Percentiles rank a stretch among this genome's conserved stretches.
Conservation (phyloP, 1,284 basidiomycete species). For the Coniferiporia sulphurascens region DNA sequence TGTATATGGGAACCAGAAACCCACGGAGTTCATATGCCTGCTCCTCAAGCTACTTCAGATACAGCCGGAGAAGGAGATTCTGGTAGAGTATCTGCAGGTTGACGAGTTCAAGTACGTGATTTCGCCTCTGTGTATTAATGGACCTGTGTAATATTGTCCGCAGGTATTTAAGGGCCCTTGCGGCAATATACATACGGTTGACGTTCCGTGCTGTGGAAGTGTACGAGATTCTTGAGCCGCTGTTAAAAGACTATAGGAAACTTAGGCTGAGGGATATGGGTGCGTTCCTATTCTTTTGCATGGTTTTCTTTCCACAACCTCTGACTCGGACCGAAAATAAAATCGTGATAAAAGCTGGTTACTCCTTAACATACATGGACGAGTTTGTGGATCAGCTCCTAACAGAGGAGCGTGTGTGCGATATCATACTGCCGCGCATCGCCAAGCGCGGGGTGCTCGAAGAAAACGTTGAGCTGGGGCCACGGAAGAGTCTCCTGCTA, state of each 20-base stretch:
- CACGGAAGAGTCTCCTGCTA: constrained; percentile 74
- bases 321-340: background rate
- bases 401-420: constrained; percentile 89
- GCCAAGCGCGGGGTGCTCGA: constrained; percentile 85
- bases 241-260: constrained; percentile 93
- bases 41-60: constrained; percentile 94
- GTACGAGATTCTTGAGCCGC: constrained; percentile 89
- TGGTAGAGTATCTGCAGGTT: constrained; percentile 90
- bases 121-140: background rate
- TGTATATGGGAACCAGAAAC: constrained; percentile 88
- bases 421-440: constrained; percentile 91
- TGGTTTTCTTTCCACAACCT: constrained; percentile 5
- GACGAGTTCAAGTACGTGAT: constrained; percentile 95
- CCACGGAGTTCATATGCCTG: constrained; percentile 89
- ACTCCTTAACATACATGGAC: constrained; percentile 84
- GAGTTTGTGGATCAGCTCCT: constrained; percentile 88
- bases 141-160: background rate
- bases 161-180: constrained; percentile 91
- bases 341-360: constrained; percentile 54
- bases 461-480: constrained; percentile 85
- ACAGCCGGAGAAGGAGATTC: constrained; percentile 94
- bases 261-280: constrained; percentile 78
- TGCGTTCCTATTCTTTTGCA: constrained; percentile 35
- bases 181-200: constrained; percentile 92
- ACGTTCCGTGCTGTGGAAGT: constrained; percentile 89